Evolutionary conservation across 164 flowering plant species (phyloP), one percentile per base, ranked within the genome.

Genomic region (Vitis labrusca): DNA sequence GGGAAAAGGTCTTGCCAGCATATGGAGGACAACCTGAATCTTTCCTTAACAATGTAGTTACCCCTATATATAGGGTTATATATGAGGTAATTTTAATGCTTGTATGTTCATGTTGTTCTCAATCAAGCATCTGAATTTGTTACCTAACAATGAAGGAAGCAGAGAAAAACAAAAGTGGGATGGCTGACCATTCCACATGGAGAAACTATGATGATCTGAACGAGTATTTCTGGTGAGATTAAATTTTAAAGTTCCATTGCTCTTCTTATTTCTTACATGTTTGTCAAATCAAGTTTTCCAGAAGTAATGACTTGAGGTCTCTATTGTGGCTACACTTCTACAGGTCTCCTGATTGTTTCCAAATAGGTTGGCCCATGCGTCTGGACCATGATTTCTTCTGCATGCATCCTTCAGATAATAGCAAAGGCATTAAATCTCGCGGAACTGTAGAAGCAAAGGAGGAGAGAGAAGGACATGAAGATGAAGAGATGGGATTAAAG

Each of bases 151-250:
- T 84, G 79, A 74, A 95, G 99, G 99, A 95, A 84, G 93, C 93
- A 50, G 51, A 78, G 78, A 93, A 88, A 76, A 89, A 76, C 84
- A 84, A 81, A 74, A 82, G 62, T 63, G 99, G 98, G 48, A 82
- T 85, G 23, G 87, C 92, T 77, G 91, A 90, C 63, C 89, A 95
- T 84, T 90, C 97, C 32, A 76, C 82, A 61, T 95, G 99, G 99
- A 90, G 99, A 81, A 95, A 95, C 78, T 95, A 95, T 64, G 99
- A 95, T 74, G 99, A 95, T 75, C 77, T 95, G 73, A 95, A 95
- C 68, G 98, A 95, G 83, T 95, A 63, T 73, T 95, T 95, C 88
- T 95, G 99, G 99, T 95, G 27, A 71, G 83, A 16, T 29, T 27
- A 0, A 56, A 53, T 32, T 55, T 49, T 27, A n/a, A 14, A 10